phyloP scores from a whole-genome alignment of 2,329 filamentous ascomycete species.

The Dothidotthia symphoricarpi region DNA sequence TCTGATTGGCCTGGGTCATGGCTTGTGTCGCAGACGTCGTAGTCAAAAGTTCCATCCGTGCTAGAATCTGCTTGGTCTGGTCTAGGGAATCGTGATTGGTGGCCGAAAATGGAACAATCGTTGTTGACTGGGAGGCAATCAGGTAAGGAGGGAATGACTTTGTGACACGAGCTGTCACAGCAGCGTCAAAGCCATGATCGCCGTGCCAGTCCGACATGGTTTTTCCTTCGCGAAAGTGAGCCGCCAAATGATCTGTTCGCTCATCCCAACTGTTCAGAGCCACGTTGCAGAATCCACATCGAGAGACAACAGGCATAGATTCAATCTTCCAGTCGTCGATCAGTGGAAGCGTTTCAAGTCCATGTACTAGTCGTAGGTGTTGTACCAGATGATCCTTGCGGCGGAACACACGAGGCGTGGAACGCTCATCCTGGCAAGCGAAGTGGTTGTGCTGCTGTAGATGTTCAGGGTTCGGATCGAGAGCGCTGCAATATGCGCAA shows the following conservation, averaged over 20 bases:
- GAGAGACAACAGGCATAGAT: slow-evolving; percentile 49
- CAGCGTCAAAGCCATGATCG: slow-evolving; percentile 49
- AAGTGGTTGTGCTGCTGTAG: slow-evolving; percentile 57
- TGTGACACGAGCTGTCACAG: slow-evolving; percentile 44
- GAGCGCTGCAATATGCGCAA: slow-evolving; percentile 57
- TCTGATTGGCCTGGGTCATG: background rate
- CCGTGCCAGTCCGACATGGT: slow-evolving; percentile 54
- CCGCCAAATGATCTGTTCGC: slow-evolving; percentile 50
- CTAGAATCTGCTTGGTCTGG: slow-evolving; percentile 20
- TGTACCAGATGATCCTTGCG: slow-evolving; percentile 61
- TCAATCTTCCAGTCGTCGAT: slow-evolving; percentile 63
- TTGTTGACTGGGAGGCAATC: slow-evolving; percentile 43
- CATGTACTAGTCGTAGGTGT: slow-evolving; percentile 57
- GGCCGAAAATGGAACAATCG: slow-evolving; percentile 45
- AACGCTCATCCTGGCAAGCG: slow-evolving; percentile 62
- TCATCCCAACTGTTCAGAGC: slow-evolving; percentile 48
- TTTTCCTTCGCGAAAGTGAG: slow-evolving; percentile 52
- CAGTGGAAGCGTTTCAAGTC: slow-evolving; percentile 56
- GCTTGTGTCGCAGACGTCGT: background rate
- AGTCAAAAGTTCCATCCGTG: slow-evolving; percentile 8
- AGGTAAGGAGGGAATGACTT: slow-evolving; percentile 49
- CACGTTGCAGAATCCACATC: slow-evolving; percentile 52
- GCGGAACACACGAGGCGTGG: slow-evolving; percentile 59
- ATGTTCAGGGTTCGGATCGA: slow-evolving; percentile 55
- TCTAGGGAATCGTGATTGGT: slow-evolving; percentile 27